Conservation (phyloP, 1,139 yeast genomes). For the Geotrichum restrictum region DNA sequence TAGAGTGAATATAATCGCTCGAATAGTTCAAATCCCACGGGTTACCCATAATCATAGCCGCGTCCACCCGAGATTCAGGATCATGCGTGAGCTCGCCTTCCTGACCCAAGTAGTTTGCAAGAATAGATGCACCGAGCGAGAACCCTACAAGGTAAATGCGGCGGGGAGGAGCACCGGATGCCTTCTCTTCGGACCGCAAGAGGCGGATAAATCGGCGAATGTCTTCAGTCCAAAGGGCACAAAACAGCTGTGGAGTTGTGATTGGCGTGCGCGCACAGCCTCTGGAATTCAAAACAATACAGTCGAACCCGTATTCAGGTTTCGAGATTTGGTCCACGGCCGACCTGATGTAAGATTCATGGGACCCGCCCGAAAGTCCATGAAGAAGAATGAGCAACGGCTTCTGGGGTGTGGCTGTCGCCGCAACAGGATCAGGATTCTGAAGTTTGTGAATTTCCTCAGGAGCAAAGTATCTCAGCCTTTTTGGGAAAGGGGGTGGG, state of each 20-base stretch:
- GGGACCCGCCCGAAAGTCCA: slow-evolving; percentile 91
- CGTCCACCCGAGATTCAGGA: slow-evolving; percentile 46
- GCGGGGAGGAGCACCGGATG: slow-evolving; percentile 40
- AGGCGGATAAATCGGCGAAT: slow-evolving; percentile 54
- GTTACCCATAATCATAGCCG: slow-evolving; percentile 65
- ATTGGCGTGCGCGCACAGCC: slow-evolving; percentile 85
- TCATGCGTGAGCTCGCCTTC: slow-evolving; percentile 45
- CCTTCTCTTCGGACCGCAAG: slow-evolving; percentile 56
- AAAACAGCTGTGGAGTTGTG: slow-evolving; percentile 69
- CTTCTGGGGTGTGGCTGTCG: slow-evolving; percentile 42
- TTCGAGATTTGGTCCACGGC: slow-evolving; percentile 30
- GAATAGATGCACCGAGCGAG: slow-evolving; percentile 81
- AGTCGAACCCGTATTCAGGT: slow-evolving; percentile 47
- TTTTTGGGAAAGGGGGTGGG: slow-evolving; percentile 72
- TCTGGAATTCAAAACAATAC: slow-evolving; percentile 72
- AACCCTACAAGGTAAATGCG: slow-evolving; percentile 76
- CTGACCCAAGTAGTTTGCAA: slow-evolving; percentile 76
- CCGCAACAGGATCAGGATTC: slow-evolving; percentile 31
- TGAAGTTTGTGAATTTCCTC: slow-evolving; percentile 44
- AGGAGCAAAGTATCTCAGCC: slow-evolving; percentile 66
- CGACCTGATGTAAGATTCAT: slow-evolving; percentile 79
- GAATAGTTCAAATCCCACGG: slow-evolving; percentile 82
- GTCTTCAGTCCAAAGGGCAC: slow-evolving; percentile 73
- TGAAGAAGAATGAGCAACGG: slow-evolving; percentile 73
- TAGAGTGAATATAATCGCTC: slow-evolving; percentile 47